A percentile compares a stretch with the other conserved stretches of the same genome.
Conservation (phyloP, 495 filamentous ascomycete species). For the Penicillium fimorum region DNA sequence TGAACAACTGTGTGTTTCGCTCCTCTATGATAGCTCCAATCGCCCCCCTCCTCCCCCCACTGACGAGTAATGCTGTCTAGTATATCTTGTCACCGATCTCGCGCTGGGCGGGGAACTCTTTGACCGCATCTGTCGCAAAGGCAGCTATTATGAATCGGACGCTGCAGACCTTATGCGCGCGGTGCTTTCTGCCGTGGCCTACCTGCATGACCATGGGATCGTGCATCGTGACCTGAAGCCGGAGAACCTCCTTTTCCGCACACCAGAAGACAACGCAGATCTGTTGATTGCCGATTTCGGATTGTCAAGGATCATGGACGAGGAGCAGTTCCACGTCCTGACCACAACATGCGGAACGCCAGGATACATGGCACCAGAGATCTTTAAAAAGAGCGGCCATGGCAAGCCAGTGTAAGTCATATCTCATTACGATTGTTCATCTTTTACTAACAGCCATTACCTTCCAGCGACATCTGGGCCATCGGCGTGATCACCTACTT, state of each 20-base stretch:
- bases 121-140: conserved; percentile 97
- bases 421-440: background rate
- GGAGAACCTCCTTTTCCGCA: conserved; percentile 55
- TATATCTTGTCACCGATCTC: conserved; percentile 96
- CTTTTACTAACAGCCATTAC: background rate
- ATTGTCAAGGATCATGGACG: conserved; percentile 93
- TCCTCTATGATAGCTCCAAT: background rate
- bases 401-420: conserved; percentile 70
- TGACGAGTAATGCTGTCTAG: conserved; percentile 34
- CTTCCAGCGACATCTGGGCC: conserved; percentile 68
- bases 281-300: conserved; percentile 98
- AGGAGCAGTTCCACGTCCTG: conserved; percentile 96
- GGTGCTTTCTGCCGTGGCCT: conserved; percentile 94
- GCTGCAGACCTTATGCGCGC: conserved; percentile 93
- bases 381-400: conserved; percentile 76
- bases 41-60: background rate
- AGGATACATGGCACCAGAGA: conserved; percentile 90
- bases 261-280: conserved; percentile 57
- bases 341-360: conserved; percentile 98
- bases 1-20: conserved; percentile 77
- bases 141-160: conserved; percentile 96
- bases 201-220: conserved; percentile 97
- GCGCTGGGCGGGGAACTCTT: conserved; percentile 96
- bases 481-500: conserved; percentile 91
- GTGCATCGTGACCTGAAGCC: conserved; percentile 81